Evolutionary conservation across 1,284 basidiomycete genomes (phyloP), one percentile per base, ranked within the genome.

Genomic region (Mycena citricolor): DNA sequence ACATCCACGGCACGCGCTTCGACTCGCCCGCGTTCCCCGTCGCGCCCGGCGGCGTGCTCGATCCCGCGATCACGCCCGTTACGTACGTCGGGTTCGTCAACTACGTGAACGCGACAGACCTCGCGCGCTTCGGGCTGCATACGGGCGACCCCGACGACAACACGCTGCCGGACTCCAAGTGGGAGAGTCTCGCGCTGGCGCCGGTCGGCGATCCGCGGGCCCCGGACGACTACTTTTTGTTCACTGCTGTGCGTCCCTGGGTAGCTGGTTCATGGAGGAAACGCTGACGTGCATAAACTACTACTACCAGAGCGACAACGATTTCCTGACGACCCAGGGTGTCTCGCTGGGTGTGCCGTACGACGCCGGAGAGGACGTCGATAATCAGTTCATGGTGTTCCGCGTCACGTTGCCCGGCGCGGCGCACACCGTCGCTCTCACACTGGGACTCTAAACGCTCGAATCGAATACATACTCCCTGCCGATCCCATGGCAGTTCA

Each of bases 361-460:
- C 60, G 61, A 79, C 49, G 78, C 73, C 11, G 77, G 76, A 0
- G 40, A 73, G 17, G 73, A 81, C 54, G 71, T 73, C 23, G 78
- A 86, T 54, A 85, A 77, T 54, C 82, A 86, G 62, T 73, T 83
- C 51, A 55, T 86, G 49, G 81, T 86, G 4, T 86, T 78, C 66
- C 66, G 80, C 20, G 70, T 85, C 13, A 83, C 82, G 2, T 61
- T 86, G 2, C 83, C 83, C 2, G 73, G 64, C 13, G 58, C 54
- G 13, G 16, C 23, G 11, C 29, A 32, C 30, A 24, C 22, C 1
- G 50, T 52, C 5, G 20, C 32, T 0, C 30, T 17, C 29, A 34
- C 44, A 21, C 28, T 51, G 5, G 49, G 44, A 14, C 17, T 51
- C 20, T 40, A 25, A n/a, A n/a, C n/a, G n/a, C n/a, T n/a, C n/a